Evolutionary conservation across 345 rosid species (phyloP).

Genomic region (Cardamine resedifolia): DNA sequence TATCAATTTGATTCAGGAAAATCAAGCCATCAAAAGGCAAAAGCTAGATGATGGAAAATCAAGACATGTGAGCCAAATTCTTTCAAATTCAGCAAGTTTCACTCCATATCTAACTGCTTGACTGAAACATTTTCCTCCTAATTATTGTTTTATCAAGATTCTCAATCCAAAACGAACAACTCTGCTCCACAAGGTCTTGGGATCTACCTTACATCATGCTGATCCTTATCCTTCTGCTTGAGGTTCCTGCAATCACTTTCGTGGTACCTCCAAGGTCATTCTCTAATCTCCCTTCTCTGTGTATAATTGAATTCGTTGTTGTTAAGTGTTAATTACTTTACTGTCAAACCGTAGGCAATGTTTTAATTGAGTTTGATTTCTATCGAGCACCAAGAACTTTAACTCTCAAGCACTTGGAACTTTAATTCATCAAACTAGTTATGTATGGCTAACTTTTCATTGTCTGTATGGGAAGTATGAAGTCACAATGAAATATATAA

Average conservation of each 20-base stretch:
- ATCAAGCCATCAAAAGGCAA: constrained; percentile 94
- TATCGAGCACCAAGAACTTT: background rate
- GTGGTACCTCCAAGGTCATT: constrained; percentile 86
- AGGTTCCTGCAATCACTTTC: constrained; percentile 94
- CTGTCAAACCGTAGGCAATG: background rate
- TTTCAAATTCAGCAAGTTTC: background rate
- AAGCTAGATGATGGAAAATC: constrained; percentile 90
- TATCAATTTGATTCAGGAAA: constrained; percentile 68
- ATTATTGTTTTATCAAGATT: constrained; percentile 53
- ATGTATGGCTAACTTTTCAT: background rate
- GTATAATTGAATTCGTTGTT: background rate
- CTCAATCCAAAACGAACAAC: constrained; percentile 66
- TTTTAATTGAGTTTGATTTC: background rate
- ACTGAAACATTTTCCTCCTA: constrained; percentile 2
- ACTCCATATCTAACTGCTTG: constrained; percentile 1
- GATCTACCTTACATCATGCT: constrained; percentile 95
- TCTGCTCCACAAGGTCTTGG: constrained; percentile 64
- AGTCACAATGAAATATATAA: background rate
- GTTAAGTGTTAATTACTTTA: constrained; percentile 27
- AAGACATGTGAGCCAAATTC: constrained; percentile 60
- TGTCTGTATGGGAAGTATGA: constrained; percentile 3
- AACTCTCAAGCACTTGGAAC: background rate
- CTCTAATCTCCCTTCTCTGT: background rate
- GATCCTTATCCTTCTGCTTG: constrained; percentile 89
- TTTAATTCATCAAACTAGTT: background rate